Base-by-base conservation (phyloP, 1,139 yeast genomes). In the Sugiyamaella castrensis region DNA sequence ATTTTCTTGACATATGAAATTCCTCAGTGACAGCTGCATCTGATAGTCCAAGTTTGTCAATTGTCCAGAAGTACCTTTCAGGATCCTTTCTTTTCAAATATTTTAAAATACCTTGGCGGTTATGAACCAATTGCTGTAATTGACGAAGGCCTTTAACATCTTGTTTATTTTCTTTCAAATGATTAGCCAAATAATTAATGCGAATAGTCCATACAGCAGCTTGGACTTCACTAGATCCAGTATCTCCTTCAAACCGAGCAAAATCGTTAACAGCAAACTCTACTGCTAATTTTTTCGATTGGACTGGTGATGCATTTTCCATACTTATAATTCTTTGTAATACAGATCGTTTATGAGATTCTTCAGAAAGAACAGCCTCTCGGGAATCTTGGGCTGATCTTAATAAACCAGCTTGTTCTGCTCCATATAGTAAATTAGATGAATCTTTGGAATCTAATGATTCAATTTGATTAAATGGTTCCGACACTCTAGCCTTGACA, bases 221-320 rank as follows among this genome's bases (percentile, higher is more conserved):
- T 68, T 91, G 97, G 28, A 89, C 97, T 70, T 91, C 98, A 44
- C 96, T 82, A 0, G 96, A 87, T 1, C 95, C 97, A 0, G 97
- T 87, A 65, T 92, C 98, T 45, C 96, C 96, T 44, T 83, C 88
- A 55, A 78, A 76, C 62, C 96, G 77, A 58, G 80, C 82, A 67
- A 92, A 89, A 69, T 89, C 97, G 57, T 77, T 71, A 48, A 81
- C 76, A 0, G 97, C 96, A 50, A 84, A 67, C 45, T 70, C 68
- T 7, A 80, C 71, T 19, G 91, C 87, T 57, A 80, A 66, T 57
- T 78, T 79, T 63, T 77, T 74, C 52, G 75, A 74, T 56, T 86
- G 91, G 28, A 70, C 66, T 42, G 76, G 74, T 58, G 76, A 76
- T 28, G 95, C 77, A 68, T 91, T 91, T 67, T 76, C 83, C 70